Evolutionary conservation across 106 monocot genomes (phyloP).

Genomic region (Acanthochlamys bracteata): DNA sequence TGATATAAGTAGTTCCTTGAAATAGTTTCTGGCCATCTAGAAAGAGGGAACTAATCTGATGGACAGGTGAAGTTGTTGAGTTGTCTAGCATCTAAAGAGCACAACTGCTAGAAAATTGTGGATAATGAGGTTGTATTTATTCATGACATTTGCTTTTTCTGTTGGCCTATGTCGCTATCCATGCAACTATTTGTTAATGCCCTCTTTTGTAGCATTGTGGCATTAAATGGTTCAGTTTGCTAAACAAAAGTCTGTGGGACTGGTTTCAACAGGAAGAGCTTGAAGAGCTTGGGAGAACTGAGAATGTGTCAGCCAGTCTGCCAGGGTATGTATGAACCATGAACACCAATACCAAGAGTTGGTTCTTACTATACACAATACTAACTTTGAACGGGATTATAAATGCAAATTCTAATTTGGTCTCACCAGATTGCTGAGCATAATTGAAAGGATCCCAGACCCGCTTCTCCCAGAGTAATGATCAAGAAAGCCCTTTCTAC

Average conservation of each 20-base stretch:
- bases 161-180: too few species aligned
- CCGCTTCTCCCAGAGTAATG: slow-evolving; percentile 12
- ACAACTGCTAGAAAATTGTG: too few species aligned
- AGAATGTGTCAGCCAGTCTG: slow-evolving; percentile 42
- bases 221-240: neutral
- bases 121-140: too few species aligned
- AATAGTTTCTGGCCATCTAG: too few species aligned
- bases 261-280: slow-evolving; percentile 45
- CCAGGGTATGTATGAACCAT: slow-evolving; percentile 43
- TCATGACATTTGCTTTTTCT: too few species aligned
- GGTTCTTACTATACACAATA: neutral
- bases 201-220: neutral
- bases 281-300: slow-evolving; percentile 47
- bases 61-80: too few species aligned
- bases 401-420: neutral
- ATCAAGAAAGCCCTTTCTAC: neutral
- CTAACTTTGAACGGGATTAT: neutral
- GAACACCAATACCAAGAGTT: too few species aligned
- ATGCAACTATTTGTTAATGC: neutral
- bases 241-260: neutral
- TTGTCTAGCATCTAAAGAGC: too few species aligned
- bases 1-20: too few species aligned
- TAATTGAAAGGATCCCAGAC: slow-evolving; percentile 8
- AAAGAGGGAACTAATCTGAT: too few species aligned
- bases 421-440: slow-evolving; percentile 1